Evolutionary conservation across 352 stramenopile species (phyloP).

Genomic region (Phytopythium delawarense): DNA sequence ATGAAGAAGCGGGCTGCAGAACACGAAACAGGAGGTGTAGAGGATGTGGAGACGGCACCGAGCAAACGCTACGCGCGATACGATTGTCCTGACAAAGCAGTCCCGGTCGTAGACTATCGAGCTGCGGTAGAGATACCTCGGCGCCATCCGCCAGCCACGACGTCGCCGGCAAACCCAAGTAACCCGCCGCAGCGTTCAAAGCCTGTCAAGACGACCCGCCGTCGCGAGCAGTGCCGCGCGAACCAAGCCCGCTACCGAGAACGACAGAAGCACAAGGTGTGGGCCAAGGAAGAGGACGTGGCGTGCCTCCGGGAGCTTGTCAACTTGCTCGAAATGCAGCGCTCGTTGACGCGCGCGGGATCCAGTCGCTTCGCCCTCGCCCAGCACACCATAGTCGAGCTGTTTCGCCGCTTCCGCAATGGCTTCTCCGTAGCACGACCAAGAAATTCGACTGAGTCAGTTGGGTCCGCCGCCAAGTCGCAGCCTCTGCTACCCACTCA

Average conservation of each 20-base stretch:
- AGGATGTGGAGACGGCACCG: neutral
- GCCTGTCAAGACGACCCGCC: slow-evolving; percentile 17
- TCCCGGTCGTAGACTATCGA: neutral
- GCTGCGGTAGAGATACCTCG: neutral
- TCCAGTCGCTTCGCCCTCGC: slow-evolving; percentile 7
- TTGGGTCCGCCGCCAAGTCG: neutral
- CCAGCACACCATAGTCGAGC: slow-evolving; percentile 14
- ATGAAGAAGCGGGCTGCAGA: neutral
- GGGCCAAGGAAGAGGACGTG: slow-evolving; percentile 17
- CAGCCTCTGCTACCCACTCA: too few relatives aligned
- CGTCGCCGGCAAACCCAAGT: neutral
- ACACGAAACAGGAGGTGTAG: neutral
- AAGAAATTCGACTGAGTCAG: neutral
- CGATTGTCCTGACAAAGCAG: neutral
- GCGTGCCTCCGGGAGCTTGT: slow-evolving; percentile 20
- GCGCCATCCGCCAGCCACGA: neutral
- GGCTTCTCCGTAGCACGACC: too few relatives aligned
- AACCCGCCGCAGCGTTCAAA: neutral
- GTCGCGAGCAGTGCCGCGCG: slow-evolving; percentile 26
- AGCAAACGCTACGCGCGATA: neutral
- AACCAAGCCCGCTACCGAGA: slow-evolving; percentile 46
- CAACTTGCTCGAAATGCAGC: slow-evolving; percentile 7
- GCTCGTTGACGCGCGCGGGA: slow-evolving; percentile 9
- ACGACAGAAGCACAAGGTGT: slow-evolving; percentile 17
- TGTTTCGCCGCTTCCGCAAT: slow-evolving; percentile 17